Conservation (phyloP, 495 filamentous ascomycete species). For the Neurospora intermedia region DNA sequence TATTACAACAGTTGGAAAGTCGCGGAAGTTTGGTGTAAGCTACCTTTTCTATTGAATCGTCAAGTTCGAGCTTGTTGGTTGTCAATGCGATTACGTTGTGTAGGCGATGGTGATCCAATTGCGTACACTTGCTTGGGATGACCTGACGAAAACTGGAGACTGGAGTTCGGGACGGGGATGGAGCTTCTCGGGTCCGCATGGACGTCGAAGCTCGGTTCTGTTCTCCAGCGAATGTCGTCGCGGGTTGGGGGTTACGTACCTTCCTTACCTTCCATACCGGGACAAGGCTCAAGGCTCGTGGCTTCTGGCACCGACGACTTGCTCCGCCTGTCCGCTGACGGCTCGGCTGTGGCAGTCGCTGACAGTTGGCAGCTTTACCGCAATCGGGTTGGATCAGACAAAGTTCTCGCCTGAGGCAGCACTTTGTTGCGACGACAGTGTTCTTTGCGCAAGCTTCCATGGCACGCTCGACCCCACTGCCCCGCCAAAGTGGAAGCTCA, state of each 20-base stretch:
- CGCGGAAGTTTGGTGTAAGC: background rate
- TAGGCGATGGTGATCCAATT: slow-evolving; percentile 4
- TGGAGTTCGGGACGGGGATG: background rate
- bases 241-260: background rate
- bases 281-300: background rate
- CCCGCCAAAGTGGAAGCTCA: background rate
- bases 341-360: background rate
- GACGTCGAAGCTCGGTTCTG: background rate
- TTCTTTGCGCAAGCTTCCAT: background rate
- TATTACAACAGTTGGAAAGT: background rate
- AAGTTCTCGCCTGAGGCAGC: background rate
- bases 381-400: background rate
- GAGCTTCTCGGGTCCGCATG: background rate
- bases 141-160: slow-evolving; percentile 5
- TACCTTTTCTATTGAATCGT: background rate
- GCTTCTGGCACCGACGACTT: background rate
- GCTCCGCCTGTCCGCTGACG: background rate
- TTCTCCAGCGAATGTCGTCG: background rate
- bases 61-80: background rate
- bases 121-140: slow-evolving; percentile 5
- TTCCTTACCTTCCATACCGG: no score
- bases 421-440: background rate
- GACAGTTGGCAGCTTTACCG: background rate
- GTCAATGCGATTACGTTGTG: background rate
- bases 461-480: background rate